These are phyloP conservation scores for Millerago galiae DNA, from an alignment of 805 yeast genomes.

Conservation along the genomic window DNA sequence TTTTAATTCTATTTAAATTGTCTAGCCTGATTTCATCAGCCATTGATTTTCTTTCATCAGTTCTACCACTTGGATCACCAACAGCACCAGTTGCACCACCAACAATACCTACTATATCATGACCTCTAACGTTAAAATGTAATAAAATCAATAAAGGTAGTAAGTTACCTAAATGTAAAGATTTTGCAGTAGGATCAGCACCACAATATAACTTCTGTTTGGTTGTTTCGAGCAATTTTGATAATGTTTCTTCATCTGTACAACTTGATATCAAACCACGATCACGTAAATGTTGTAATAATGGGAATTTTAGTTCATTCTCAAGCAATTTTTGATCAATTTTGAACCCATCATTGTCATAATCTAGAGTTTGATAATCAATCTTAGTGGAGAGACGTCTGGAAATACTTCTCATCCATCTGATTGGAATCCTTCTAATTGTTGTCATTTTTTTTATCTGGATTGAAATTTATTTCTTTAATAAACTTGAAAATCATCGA, in stretches of 20 bases:
- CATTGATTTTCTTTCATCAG: conserved; percentile 63
- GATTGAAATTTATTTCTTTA: too few species aligned
- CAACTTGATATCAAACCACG: conserved; percentile 42
- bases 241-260: conserved; percentile 26
- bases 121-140: conserved; percentile 83
- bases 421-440: too few species aligned
- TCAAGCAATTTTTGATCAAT: conserved; percentile 17
- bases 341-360: conserved; percentile 8
- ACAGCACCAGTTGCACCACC: conserved; percentile 96
- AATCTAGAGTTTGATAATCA: conserved; percentile 2
- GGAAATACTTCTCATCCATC: too few species aligned
- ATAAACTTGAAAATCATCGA: too few species aligned
- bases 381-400: neutral
- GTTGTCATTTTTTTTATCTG: too few species aligned
- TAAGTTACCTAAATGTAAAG: conserved; percentile 86
- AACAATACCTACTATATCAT: conserved; percentile 72
- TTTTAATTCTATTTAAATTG: conserved; percentile 54
- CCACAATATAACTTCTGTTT: conserved; percentile 71
- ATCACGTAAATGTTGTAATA: conserved; percentile 33
- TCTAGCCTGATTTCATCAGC: conserved; percentile 41
- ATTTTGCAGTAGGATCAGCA: conserved; percentile 91
- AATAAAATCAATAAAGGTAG: conserved; percentile 80
- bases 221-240: conserved; percentile 12
- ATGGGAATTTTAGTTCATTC: conserved; percentile 30
- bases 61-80: conserved; percentile 94